Conservation (phyloP, 192 early-diverging fungal genomes). For the Rhizophagus sp. region DNA sequence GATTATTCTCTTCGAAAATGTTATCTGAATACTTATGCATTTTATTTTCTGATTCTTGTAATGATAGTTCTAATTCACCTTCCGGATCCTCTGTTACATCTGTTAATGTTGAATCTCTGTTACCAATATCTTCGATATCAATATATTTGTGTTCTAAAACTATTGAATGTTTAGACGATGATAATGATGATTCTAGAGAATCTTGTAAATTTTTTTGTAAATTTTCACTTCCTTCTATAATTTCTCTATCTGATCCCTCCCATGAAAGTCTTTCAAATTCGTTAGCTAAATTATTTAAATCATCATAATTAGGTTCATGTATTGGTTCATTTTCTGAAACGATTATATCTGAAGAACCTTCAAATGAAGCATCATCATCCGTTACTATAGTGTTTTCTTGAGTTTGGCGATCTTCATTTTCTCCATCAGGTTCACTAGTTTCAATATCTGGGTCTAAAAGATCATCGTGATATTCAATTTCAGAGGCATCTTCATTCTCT, state of each 20-base stretch:
- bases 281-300: not conserved
- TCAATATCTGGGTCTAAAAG: not conserved
- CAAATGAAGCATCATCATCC: constrained; percentile 7
- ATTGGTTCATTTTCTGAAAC: not conserved
- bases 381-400: not conserved
- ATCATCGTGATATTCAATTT: constrained; percentile 6
- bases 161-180: not conserved
- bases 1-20: not conserved
- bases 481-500: constrained; percentile 37
- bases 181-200: not conserved
- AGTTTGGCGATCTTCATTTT: not conserved
- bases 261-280: not conserved
- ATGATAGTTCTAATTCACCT: constrained; percentile 2
- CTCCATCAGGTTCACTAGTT: constrained; percentile 1
- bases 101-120: constrained; percentile 9
- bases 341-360: not conserved
- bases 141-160: not conserved
- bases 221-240: not conserved
- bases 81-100: constrained; percentile 16
- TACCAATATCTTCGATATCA: not conserved
- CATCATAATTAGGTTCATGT: not conserved
- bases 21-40: not conserved
- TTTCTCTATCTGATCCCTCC: not conserved
- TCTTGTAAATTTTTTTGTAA: constrained; percentile 1
- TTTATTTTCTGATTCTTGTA: not conserved